A percentile compares a stretch with the other conserved stretches of the same genome.
Conservation (phyloP, 768 basidiomycete species). For the Sistotremastrum suecicum region DNA sequence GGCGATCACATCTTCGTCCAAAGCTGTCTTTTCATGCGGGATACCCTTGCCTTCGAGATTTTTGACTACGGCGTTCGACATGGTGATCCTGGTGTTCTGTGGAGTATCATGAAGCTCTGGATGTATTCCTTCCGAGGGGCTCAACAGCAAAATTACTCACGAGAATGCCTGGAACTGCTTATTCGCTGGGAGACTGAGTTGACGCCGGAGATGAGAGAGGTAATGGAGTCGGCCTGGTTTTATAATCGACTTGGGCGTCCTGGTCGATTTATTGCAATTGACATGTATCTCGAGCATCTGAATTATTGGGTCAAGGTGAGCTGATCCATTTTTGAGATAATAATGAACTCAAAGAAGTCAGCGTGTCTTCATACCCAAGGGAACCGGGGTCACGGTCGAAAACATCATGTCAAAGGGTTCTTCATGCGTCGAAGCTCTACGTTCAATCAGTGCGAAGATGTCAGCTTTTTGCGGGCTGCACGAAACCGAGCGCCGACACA, state of each 20-base stretch:
- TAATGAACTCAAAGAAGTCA: slow-evolving; percentile 3
- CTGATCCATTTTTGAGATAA: neutral
- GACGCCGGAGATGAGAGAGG: slow-evolving; percentile 3
- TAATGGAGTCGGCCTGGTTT: slow-evolving; percentile 16
- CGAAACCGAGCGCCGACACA: slow-evolving; percentile 10
- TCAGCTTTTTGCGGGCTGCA: slow-evolving; percentile 11
- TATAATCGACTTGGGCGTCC: slow-evolving; percentile 15
- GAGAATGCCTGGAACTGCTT: slow-evolving; percentile 13
- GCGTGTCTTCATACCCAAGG: slow-evolving; percentile 14
- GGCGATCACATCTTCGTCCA: no score
- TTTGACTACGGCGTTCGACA: slow-evolving; percentile 18
- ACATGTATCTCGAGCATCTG: slow-evolving; percentile 19
- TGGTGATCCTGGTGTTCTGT: slow-evolving; percentile 19
- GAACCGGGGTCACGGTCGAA: slow-evolving; percentile 13
- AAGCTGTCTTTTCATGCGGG: slow-evolving; percentile 21
- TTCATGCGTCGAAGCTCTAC: slow-evolving; percentile 18
- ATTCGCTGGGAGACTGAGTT: slow-evolving; percentile 12
- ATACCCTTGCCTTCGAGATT: slow-evolving; percentile 15
- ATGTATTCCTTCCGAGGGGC: slow-evolving; percentile 17
- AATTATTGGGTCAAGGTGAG: slow-evolving; percentile 18
- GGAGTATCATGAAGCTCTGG: slow-evolving; percentile 15
- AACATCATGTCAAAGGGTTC: slow-evolving; percentile 17
- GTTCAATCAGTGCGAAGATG: slow-evolving; percentile 11
- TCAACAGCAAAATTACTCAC: slow-evolving; percentile 21
- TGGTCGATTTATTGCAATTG: slow-evolving; percentile 15